Evolutionary conservation across 2,329 filamentous ascomycete genomes (phyloP).

Genomic region (Aspergillus pseudoglaucus): DNA sequence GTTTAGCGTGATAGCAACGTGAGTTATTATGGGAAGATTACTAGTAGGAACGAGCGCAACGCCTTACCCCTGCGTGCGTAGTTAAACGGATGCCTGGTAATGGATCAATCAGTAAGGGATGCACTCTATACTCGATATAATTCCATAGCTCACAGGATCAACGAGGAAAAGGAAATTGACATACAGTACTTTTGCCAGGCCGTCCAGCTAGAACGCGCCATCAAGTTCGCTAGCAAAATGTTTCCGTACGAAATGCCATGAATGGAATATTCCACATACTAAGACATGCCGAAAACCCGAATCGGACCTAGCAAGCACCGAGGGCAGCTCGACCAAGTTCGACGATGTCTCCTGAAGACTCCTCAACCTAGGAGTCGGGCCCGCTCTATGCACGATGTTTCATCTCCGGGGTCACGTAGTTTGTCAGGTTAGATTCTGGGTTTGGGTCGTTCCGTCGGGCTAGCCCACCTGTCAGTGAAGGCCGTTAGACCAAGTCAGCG

Average conservation of each 20-base stretch:
- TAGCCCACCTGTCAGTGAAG: slow-evolving; percentile 2
- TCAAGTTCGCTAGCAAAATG: too few species aligned
- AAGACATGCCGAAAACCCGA: too few species aligned
- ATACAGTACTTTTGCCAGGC: too few species aligned
- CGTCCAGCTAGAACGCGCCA: too few species aligned
- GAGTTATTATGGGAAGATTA: background rate
- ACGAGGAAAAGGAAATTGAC: background rate
- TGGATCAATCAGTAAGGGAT: background rate
- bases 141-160: background rate
- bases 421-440: too few species aligned
- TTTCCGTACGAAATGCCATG: too few species aligned
- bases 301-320: too few species aligned
- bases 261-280: too few species aligned
- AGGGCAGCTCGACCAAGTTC: too few species aligned
- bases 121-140: too few species aligned
- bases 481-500: background rate
- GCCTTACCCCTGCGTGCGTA: background rate
- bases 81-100: background rate
- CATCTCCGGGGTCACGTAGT: background rate
- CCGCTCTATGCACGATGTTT: background rate
- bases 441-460: background rate
- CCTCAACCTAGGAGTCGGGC: background rate
- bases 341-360: background rate
- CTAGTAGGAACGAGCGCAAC: background rate
- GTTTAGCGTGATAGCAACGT: background rate